Percentiles rank a stretch among this genome's conserved stretches.
phyloP scores from a whole-genome alignment of 352 stramenopile genomes.

The Phytophthora macrochlamydospora region DNA sequence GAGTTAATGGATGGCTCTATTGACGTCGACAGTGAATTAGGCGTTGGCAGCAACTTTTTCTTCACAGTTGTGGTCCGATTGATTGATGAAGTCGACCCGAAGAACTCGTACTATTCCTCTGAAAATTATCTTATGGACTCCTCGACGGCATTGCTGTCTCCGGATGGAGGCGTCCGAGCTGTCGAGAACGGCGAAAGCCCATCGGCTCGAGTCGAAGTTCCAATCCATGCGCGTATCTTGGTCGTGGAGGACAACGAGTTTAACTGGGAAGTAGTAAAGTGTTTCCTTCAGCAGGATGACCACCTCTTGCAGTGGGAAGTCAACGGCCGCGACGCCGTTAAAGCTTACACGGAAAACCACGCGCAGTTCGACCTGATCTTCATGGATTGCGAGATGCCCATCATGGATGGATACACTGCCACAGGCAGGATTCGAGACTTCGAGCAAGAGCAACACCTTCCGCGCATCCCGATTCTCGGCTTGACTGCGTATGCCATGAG shows the following conservation, averaged over 20 bases:
- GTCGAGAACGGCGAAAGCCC: conserved; percentile 44
- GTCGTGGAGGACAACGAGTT: conserved; percentile 78
- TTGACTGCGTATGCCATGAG: conserved; percentile 72
- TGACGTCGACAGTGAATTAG: conserved; percentile 76
- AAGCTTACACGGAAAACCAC: conserved; percentile 52
- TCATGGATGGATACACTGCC: conserved; percentile 79
- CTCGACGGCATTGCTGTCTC: conserved; percentile 21
- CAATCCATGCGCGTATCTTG: conserved; percentile 57
- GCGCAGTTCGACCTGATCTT: conserved; percentile 65
- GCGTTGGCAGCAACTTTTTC: conserved; percentile 77
- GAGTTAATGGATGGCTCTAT: conserved; percentile 87
- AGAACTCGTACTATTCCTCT: conserved; percentile 44
- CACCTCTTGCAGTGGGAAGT: conserved; percentile 67
- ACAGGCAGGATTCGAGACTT: conserved; percentile 57
- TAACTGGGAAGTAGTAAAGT: conserved; percentile 77
- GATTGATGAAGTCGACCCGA: conserved; percentile 46
- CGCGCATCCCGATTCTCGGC: conserved; percentile 62
- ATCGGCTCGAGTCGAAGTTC: conserved; percentile 23
- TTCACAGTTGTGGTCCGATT: conserved; percentile 74
- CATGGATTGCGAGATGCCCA: conserved; percentile 80
- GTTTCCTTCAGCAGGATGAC: conserved; percentile 68
- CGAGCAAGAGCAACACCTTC: conserved; percentile 46
- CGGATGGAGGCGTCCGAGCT: conserved; percentile 8
- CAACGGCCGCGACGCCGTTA: conserved; percentile 60
- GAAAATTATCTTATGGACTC: conserved; percentile 52